Base-by-base conservation (phyloP, 2,329 filamentous ascomycete species). In the Cadophora malorum region DNA sequence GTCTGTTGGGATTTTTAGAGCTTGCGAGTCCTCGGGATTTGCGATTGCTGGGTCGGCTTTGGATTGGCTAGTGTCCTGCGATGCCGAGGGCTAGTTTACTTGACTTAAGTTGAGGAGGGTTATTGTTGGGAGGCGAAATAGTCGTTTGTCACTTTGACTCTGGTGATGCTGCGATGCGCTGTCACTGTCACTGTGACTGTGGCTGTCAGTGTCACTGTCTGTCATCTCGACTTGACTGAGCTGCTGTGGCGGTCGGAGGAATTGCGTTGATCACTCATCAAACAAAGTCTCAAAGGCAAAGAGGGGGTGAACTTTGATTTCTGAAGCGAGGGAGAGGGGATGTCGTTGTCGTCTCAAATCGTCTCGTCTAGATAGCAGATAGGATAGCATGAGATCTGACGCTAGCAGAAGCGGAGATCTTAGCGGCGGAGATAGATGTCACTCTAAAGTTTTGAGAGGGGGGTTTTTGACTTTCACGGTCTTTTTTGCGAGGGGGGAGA, bases 331-430 rank as follows among this genome's bases (percentile, higher is more conserved):
- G 9, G 52, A 31, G 25, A 55, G 12, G 25, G 6, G 16, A 45
- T 6, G 12, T 1, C 1, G 41, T 16, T 19, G 41, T 45, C 41
- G 6, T 45, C 41, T 45, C 41, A 45, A 45, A 12, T 35, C 33
- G 33, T 41, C 56, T 59, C 35, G 56, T 59, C 56, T 59, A 41
- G 33, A 41, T 59, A 59, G 56, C 55, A 58, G 41, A 45, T 45
- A 45, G 41, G 12, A 49, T 49, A 49, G 45, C 45, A 8, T 21
- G n/a, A 59, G 33, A 41, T 59, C 56, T 59, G 35, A 10, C 56
- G 35, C 56, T 59, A 41, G 33, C 45, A 41, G 10, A 12, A 28
- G 21, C 21, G 35, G 35, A 59, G 35, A 25, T 41, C 56, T 59
- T 59, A 45, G 56, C 33, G 35, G 33, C 56, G 35, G 33, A 45